A percentile compares a stretch with the other conserved stretches of the same genome.
Evolutionary conservation across 2,329 filamentous ascomycete genomes (phyloP).

Genomic region (Beauveria sp.): DNA sequence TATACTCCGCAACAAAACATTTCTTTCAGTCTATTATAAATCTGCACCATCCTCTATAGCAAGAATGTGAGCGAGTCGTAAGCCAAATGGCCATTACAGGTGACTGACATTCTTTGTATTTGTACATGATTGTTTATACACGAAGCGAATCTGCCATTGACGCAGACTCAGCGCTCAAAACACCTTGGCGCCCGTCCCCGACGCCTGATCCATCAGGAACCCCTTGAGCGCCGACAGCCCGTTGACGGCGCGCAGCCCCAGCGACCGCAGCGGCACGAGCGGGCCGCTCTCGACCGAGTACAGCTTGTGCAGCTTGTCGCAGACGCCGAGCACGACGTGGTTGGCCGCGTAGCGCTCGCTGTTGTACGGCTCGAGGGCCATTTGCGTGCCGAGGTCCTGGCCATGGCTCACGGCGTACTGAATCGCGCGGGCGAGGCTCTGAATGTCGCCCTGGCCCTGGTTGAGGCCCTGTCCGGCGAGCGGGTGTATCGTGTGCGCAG

Average conservation of each 20-base stretch:
- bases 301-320: conserved; percentile 86
- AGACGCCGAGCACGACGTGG: conserved; percentile 68
- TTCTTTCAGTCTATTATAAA: conserved; percentile 14
- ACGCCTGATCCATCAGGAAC: conserved; percentile 74
- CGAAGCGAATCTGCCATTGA: not conserved
- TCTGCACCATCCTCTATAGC: not conserved
- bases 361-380: conserved; percentile 76
- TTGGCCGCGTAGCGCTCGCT: conserved; percentile 77
- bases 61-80: no score
- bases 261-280: conserved; percentile 68
- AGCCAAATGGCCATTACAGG: no score
- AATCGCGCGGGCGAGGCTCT: conserved; percentile 67
- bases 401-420: conserved; percentile 72
- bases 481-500: conserved; percentile 90
- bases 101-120: not conserved
- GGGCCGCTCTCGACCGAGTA: conserved; percentile 78
- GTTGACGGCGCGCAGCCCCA: conserved; percentile 72
- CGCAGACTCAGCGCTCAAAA: conserved; percentile 17
- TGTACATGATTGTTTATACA: conserved; percentile 9
- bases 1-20: conserved; percentile 28
- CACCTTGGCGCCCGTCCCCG: conserved; percentile 45
- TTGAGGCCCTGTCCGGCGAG: conserved; percentile 93
- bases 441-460: conserved; percentile 82
- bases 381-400: conserved; percentile 73
- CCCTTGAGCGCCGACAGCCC: conserved; percentile 67